These are phyloP conservation scores for Fraxinus americana DNA, from an alignment of 257 asterid genomes.

Conservation along the genomic window DNA sequence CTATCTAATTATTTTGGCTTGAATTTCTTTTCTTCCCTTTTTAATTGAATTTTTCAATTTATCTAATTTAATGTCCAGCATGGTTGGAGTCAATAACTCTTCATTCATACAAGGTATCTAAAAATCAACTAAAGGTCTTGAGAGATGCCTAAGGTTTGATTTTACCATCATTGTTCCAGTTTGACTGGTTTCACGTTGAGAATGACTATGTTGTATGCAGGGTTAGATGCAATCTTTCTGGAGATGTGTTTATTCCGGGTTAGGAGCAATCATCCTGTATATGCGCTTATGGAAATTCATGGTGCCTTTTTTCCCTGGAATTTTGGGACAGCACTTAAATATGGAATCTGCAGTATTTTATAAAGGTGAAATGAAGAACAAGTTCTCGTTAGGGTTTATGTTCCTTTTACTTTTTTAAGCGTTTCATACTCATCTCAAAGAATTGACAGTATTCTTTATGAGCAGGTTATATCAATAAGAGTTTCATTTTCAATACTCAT, in stretches of 20 bases:
- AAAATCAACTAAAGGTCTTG: slow-evolving; percentile 45
- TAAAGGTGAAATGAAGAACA: slow-evolving; percentile 18
- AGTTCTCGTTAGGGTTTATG: background rate
- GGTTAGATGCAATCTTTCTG: slow-evolving; percentile 35
- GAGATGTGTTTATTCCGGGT: background rate
- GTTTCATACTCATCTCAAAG: slow-evolving; percentile 12
- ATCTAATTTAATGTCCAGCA: slow-evolving; percentile 32
- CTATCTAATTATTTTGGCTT: background rate
- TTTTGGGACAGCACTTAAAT: slow-evolving; percentile 28
- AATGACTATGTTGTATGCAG: slow-evolving; percentile 30
- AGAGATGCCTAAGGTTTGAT: background rate
- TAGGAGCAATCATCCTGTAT: background rate
- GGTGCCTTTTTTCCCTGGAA: slow-evolving; percentile 23
- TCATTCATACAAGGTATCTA: slow-evolving; percentile 54
- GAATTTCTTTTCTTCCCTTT: background rate
- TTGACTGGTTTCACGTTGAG: slow-evolving; percentile 14
- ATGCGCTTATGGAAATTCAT: slow-evolving; percentile 25
- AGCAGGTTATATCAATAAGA: slow-evolving; percentile 2
- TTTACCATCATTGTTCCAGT: background rate
- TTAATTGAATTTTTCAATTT: background rate
- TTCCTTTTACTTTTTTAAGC: background rate
- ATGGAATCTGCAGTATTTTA: slow-evolving; percentile 34
- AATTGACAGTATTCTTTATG: background rate
- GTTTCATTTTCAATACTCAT: background rate
- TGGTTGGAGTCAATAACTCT: slow-evolving; percentile 50